Percentiles rank a stretch among this genome's conserved stretches.
phyloP scores from a whole-genome alignment of 1,284 basidiomycete species.

The Melampsora americana region DNA sequence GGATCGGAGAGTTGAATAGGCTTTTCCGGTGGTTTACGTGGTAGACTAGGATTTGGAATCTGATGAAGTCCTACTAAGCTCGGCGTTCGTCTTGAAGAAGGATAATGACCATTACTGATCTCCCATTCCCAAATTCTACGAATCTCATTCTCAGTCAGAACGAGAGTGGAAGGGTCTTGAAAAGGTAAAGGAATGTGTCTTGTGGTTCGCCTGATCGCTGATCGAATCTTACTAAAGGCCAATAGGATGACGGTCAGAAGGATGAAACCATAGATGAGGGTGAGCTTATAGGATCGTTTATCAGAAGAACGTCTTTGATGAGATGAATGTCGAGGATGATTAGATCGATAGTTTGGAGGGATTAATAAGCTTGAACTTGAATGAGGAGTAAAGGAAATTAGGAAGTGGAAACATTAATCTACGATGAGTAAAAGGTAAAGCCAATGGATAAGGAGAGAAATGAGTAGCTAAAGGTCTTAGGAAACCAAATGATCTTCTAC shows the following conservation, averaged over 20 bases:
- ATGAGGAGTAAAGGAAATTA: conserved; percentile 25
- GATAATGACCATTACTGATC: conserved; percentile 82
- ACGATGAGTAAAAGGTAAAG: conserved; percentile 32
- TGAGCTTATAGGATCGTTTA: conserved; percentile 40
- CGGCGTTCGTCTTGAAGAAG: conserved; percentile 62
- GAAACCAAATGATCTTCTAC: conserved; percentile 12
- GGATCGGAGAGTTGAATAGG: conserved; percentile 30
- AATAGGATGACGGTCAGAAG: conserved; percentile 35
- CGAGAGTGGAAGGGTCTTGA: conserved; percentile 66
- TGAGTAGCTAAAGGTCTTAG: conserved; percentile 20
- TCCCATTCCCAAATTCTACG: conserved; percentile 91
- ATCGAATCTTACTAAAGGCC: conserved; percentile 38
- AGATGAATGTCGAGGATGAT: conserved; percentile 38
- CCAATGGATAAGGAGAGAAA: conserved; percentile 42
- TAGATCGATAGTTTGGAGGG: conserved; percentile 29
- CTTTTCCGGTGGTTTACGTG: conserved; percentile 38
- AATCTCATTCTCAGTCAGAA: conserved; percentile 71
- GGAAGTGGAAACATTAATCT: conserved; percentile 31
- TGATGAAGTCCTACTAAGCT: conserved; percentile 38
- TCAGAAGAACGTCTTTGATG: conserved; percentile 15
- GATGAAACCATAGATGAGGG: conserved; percentile 45
- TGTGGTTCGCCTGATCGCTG: conserved; percentile 29
- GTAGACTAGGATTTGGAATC: conserved; percentile 45
- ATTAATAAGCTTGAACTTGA: conserved; percentile 13
- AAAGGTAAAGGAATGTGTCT: conserved; percentile 58